Evolutionary conservation across 106 monocot species (phyloP), one percentile per base, ranked within the genome.

Genomic region (Dendrobium nobile): DNA sequence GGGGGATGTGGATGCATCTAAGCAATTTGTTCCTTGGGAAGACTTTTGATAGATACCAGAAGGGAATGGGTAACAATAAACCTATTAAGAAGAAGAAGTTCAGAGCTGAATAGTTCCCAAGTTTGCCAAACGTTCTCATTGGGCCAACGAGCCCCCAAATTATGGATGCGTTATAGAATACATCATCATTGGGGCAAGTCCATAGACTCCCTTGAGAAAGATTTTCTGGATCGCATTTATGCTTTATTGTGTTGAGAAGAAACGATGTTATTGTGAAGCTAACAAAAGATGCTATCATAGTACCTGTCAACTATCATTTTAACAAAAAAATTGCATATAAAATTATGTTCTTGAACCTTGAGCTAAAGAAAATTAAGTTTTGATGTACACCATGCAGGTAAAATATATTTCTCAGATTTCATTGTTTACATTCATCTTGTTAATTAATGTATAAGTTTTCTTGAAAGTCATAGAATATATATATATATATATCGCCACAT

Each of bases 131-230:
- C 64, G 92, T 86, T 33, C 94, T 84, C 0, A 18, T 56, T 1
- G 96, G 96, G 2, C 94, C 94, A 2, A 97, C 84, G 28, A 96
- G 89, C 0, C 92, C 96, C 94, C 96, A 97, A 64, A 97, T 97
- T 42, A 97, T 86, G 19, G 96, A 94, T 1, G 94, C 90, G 56
- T 89, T 89, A 80, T 87, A 97, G 77, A 85, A 83, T 19, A 90
- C 87, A 17, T 75, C 72, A 79, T 97, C 73, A 67, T 86, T 48
- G 0, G 96, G 96, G 79, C 96, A 97, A 2, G 94, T 97, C 96
- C 96, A 97, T 0, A 90, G 96, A 56, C 96, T 97, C 6, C 80
- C 87, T 6, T 68, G 61, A 2, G 92, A 89, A 9, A 90, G 83
- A 8, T 64, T 75, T 31, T 90, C 84, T 1, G 78, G 28, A 72